Evolutionary conservation across 139 green algal species (phyloP).

Genomic region (Astrephomene gubernaculifera): DNA sequence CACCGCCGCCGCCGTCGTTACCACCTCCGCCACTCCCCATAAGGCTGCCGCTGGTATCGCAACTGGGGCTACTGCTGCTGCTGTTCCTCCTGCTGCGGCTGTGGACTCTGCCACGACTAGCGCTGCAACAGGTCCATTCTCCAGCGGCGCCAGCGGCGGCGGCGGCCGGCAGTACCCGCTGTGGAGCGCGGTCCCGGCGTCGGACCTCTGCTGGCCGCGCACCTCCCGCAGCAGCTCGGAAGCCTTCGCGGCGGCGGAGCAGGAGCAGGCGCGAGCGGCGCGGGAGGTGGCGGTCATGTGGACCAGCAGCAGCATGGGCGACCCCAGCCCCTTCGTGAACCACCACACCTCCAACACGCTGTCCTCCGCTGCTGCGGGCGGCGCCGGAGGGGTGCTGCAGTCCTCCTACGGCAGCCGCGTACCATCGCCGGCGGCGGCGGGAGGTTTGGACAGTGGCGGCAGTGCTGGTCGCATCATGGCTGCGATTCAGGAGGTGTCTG

Average conservation of each 20-base stretch:
- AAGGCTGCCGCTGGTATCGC: too few relatives aligned
- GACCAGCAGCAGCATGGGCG: conserved; percentile 16
- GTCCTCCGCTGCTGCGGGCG: background rate
- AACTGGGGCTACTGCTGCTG: too few relatives aligned
- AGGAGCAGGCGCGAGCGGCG: conserved; percentile 1
- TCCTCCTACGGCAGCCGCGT: too few relatives aligned
- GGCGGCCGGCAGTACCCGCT: background rate
- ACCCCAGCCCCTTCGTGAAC: background rate
- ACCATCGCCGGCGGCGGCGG: too few relatives aligned
- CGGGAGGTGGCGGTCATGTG: conserved; percentile 18
- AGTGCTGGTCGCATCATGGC: background rate
- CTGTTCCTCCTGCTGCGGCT: too few relatives aligned
- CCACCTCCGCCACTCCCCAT: too few relatives aligned
- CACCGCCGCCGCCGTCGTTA: background rate
- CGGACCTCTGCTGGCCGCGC: too few relatives aligned
- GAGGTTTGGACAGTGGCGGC: background rate
- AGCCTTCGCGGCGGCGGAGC: background rate
- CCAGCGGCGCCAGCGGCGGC: too few relatives aligned
- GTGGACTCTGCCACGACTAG: too few relatives aligned
- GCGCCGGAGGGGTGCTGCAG: too few relatives aligned
- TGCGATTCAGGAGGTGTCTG: background rate
- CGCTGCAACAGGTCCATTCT: background rate
- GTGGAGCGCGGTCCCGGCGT: too few relatives aligned
- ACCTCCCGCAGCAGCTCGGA: background rate
- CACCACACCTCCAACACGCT: background rate